Base-by-base conservation (phyloP, 2,329 filamentous ascomycete genomes). In the Aurifilum marmelostoma region DNA sequence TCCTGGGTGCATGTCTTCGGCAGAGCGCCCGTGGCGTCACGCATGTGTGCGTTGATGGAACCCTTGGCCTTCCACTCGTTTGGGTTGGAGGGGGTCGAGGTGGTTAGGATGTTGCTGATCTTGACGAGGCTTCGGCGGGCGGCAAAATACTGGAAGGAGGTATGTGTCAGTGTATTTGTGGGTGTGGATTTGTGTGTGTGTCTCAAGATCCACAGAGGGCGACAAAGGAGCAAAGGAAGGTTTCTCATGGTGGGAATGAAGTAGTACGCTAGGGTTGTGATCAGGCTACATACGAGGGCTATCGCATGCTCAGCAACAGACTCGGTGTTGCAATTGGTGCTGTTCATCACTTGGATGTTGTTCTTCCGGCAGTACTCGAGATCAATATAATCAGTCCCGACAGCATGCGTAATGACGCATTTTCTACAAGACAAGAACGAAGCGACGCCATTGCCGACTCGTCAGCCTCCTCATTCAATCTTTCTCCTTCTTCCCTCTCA, bases 221-320 rank as follows among this genome's bases (percentile, higher is more conserved):
- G 8, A 32, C 1, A 32, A 2, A 8, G 1, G 34, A 21, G n/a
- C 3, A 16, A 12, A 3, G 58, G 37, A 43, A n/a, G 58, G 58
- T 34, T 34, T 4, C 8, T 4, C 4, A 8, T 34, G 34, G 4
- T 34, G 34, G n/a, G n/a, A n/a, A n/a, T n/a, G n/a, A n/a, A n/a
- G n/a, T n/a, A n/a, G n/a, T n/a, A n/a, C n/a, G n/a, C n/a, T n/a
- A n/a, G n/a, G n/a, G n/a, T n/a, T n/a, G n/a, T n/a, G 34, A 5
- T 37, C 29, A 29, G 29, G n/a, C n/a, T 34, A 60, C 29, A 24
- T 47, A 63, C 61, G 58, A 75, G 68, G 6, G 71, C 71, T 12
- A 75, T 47, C 50, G 74, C 74, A 60, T 75, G 74, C 61, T 75
- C 74, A 12, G 74, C 73, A 0, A 75, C 74, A 6, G 72, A 71